phyloP scores from a whole-genome alignment of 805 yeast species.

The Ogataea populi-albae region DNA sequence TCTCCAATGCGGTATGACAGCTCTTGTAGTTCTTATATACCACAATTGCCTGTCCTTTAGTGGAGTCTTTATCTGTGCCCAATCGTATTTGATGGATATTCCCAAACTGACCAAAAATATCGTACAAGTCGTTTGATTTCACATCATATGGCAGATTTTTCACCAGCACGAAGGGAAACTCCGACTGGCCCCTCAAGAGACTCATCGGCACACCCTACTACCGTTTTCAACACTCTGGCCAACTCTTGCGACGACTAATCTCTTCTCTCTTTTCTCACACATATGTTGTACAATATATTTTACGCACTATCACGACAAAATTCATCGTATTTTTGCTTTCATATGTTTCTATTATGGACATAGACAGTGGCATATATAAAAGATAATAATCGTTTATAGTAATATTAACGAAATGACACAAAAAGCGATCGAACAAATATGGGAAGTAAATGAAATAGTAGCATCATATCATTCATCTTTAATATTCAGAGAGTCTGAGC shows the following conservation, averaged over 20 bases:
- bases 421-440: too few species aligned
- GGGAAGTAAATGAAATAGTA: neutral
- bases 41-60: constrained; percentile 52
- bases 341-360: too few species aligned
- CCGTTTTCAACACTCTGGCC: too few species aligned
- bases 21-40: constrained; percentile 47
- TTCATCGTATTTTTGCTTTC: too few species aligned
- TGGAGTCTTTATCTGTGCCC: constrained; percentile 35
- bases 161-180: constrained; percentile 42
- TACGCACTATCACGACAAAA: too few species aligned
- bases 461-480: constrained; percentile 6
- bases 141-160: constrained; percentile 57
- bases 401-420: too few species aligned
- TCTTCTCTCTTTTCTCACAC: too few species aligned
- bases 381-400: too few species aligned
- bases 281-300: too few species aligned
- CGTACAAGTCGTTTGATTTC: constrained; percentile 44
- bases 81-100: constrained; percentile 51
- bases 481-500: constrained; percentile 61
- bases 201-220: too few species aligned
- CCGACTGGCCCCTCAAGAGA: constrained; percentile 18
- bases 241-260: too few species aligned
- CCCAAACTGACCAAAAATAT: constrained; percentile 54
- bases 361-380: too few species aligned
- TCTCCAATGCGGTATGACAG: constrained; percentile 52